These are phyloP conservation scores for Ganoderma sinense DNA, from an alignment of 1,284 basidiomycete species.

Conservation along the genomic window DNA sequence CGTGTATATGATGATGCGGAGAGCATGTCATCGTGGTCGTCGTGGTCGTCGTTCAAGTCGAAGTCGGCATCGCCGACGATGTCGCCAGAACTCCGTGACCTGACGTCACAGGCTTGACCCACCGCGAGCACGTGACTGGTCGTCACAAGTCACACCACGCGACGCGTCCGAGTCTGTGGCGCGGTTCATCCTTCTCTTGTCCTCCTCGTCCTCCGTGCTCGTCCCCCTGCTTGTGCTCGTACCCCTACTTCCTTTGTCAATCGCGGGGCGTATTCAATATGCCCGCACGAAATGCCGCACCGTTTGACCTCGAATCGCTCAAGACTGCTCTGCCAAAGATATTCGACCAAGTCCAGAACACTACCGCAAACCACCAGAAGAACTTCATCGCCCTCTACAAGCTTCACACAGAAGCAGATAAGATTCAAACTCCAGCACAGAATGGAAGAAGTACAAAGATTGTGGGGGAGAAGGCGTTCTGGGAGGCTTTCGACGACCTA, in stretches of 20 bases:
- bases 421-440: slow-evolving; percentile 60
- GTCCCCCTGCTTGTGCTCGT: background rate
- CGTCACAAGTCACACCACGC: slow-evolving; percentile 25
- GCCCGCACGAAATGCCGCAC: slow-evolving; percentile 40
- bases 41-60: background rate
- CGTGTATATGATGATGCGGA: too few species aligned
- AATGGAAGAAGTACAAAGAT: slow-evolving; percentile 64
- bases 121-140: slow-evolving; percentile 22
- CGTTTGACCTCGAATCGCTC: slow-evolving; percentile 45
- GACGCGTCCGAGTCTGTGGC: slow-evolving; percentile 13
- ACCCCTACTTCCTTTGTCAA: background rate
- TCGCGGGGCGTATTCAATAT: slow-evolving; percentile 27
- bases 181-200: background rate
- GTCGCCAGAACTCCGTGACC: background rate
- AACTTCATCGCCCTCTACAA: slow-evolving; percentile 90
- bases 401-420: slow-evolving; percentile 74
- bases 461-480: slow-evolving; percentile 85
- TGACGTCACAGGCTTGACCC: background rate
- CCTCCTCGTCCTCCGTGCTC: background rate
- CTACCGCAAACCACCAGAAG: slow-evolving; percentile 90
- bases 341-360: slow-evolving; percentile 86
- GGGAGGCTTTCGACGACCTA: slow-evolving; percentile 76
- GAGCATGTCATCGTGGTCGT: background rate
- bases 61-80: too few species aligned
- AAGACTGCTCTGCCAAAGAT: slow-evolving; percentile 55